A percentile compares a stretch with the other conserved stretches of the same genome.
Conservation (phyloP, 2,329 filamentous ascomycete genomes). For the Dothistroma pini region DNA sequence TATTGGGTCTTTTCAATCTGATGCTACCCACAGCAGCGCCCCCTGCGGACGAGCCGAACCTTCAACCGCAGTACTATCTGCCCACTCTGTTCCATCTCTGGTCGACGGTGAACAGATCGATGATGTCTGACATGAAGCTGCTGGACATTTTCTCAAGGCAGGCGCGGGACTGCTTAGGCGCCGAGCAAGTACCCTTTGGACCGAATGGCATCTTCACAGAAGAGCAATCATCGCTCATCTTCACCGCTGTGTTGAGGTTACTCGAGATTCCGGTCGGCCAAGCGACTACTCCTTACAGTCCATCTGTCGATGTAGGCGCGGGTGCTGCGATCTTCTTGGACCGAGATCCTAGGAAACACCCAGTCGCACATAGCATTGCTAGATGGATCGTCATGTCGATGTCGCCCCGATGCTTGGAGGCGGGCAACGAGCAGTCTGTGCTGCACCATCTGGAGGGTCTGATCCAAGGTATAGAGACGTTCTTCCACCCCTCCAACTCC, state of each 20-base stretch:
- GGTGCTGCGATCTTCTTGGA: constrained; percentile 84
- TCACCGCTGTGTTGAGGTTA: constrained; percentile 82
- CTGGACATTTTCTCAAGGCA: constrained; percentile 86
- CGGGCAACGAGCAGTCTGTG: constrained; percentile 64
- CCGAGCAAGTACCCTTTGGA: constrained; percentile 71
- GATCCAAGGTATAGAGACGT: constrained; percentile 93
- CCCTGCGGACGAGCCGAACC: constrained; percentile 64
- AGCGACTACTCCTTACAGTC: constrained; percentile 85
- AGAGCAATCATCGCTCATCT: constrained; percentile 88
- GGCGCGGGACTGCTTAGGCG: constrained; percentile 75
- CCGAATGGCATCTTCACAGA: constrained; percentile 88
- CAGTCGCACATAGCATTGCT: constrained; percentile 85
- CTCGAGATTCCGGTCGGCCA: constrained; percentile 97
- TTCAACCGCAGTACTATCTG: constrained; percentile 84
- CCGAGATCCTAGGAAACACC: constrained; percentile 90
- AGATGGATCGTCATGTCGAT: constrained; percentile 90
- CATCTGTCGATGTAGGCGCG: constrained; percentile 72
- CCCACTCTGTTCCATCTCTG: constrained; percentile 96
- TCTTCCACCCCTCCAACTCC: constrained; percentile 97
- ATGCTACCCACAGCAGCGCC: constrained; percentile 81
- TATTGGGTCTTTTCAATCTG: constrained; percentile 81
- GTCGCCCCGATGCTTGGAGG: constrained; percentile 74
- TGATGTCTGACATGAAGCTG: constrained; percentile 78
- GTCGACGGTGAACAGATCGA: constrained; percentile 88
- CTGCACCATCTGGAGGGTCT: constrained; percentile 83